These are phyloP conservation scores for Geopyxis carbonaria DNA, from an alignment of 495 filamentous ascomycete genomes.

Conservation along the genomic window DNA sequence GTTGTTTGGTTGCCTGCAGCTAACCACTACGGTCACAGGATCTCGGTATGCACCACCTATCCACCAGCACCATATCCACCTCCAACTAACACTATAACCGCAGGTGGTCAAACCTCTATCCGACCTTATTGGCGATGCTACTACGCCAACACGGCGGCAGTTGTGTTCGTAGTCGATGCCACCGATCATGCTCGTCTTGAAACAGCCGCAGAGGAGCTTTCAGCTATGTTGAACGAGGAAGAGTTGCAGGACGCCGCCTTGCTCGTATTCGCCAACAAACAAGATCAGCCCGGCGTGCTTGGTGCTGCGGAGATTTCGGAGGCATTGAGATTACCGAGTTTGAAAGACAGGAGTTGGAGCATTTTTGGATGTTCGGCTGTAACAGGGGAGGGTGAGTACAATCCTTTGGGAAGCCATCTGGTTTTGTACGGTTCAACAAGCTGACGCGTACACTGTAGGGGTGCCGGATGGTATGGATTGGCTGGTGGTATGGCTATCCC, in stretches of 20 bases:
- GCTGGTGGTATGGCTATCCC: constrained; percentile 62
- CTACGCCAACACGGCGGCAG: constrained; percentile 97
- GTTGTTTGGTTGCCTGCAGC: neutral
- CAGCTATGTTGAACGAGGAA: constrained; percentile 91
- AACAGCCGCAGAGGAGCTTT: constrained; percentile 80
- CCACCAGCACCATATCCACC: neutral
- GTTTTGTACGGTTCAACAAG: neutral
- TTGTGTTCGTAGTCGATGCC: constrained; percentile 94
- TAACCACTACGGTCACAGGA: constrained; percentile 37
- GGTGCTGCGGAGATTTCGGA: constrained; percentile 94
- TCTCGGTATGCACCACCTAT: constrained; percentile 34
- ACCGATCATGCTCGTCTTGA: constrained; percentile 90
- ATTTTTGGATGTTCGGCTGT: constrained; percentile 95
- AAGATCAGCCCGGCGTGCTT: constrained; percentile 93
- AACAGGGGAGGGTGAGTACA: constrained; percentile 51
- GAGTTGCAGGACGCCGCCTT: constrained; percentile 83
- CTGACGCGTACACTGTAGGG: constrained; percentile 27
- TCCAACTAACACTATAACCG: constrained; percentile 2
- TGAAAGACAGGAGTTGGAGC: constrained; percentile 96
- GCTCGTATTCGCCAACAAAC: constrained; percentile 96
- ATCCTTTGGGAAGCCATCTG: constrained; percentile 2
- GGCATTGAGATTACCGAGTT: constrained; percentile 69
- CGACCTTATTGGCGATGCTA: constrained; percentile 98
- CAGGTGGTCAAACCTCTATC: constrained; percentile 80
- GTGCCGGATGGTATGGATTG: constrained; percentile 97